Evolutionary conservation across 495 filamentous ascomycete genomes (phyloP).

Genomic region (Melanomma pulvis-pyrius): DNA sequence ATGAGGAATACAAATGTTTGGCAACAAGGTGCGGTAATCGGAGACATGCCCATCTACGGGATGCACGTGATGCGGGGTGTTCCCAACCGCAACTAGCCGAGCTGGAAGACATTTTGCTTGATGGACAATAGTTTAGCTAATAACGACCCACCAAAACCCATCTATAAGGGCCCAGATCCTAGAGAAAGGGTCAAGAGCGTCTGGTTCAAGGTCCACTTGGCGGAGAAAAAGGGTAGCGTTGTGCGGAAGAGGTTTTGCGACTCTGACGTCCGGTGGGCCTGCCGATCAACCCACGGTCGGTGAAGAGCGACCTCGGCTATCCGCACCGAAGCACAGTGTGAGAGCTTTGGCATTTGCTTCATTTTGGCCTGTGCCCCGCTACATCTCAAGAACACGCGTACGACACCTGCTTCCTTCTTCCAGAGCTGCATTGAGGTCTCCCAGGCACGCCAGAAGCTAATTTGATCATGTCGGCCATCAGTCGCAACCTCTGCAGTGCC

Average conservation of each 20-base stretch:
- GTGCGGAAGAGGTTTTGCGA: constrained; percentile 19
- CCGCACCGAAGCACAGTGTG: neutral
- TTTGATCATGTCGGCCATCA: constrained; percentile 42
- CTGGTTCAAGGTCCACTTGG: neutral
- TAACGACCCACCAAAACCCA: too few species aligned
- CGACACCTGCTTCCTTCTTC: constrained; percentile 26
- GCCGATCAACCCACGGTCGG: neutral
- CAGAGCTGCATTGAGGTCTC: constrained; percentile 27
- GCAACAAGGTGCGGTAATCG: too few species aligned
- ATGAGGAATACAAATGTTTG: too few species aligned
- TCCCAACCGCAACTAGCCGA: too few species aligned
- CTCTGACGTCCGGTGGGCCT: neutral
- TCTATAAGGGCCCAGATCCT: neutral
- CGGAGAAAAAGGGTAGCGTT: neutral
- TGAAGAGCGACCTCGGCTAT: neutral
- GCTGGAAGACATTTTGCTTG: too few species aligned
- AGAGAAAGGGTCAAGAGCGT: neutral
- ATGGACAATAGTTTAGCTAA: too few species aligned
- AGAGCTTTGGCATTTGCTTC: neutral
- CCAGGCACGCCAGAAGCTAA: constrained; percentile 33
- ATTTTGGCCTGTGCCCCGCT: neutral
- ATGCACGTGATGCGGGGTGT: too few species aligned
- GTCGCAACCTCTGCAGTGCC: constrained; percentile 41
- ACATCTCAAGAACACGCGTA: constrained; percentile 18
- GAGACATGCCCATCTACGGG: too few species aligned